Evolutionary conservation across 805 yeast genomes (phyloP).

Genomic region (Saturnispora mendoncae): DNA sequence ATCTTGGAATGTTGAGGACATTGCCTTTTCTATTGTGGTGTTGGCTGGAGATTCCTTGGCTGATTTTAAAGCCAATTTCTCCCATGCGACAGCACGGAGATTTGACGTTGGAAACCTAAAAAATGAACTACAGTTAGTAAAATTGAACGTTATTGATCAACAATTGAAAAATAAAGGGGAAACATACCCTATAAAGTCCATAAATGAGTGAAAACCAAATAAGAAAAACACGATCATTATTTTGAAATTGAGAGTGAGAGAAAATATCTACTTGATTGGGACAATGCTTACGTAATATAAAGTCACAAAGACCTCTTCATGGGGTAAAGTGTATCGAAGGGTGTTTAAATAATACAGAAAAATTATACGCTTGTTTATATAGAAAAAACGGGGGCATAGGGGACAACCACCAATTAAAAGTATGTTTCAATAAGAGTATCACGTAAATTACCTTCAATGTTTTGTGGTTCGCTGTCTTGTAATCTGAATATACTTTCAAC

Average conservation of each 20-base stretch:
- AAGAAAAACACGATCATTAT: too few species aligned
- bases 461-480: slow-evolving; percentile 84
- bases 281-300: too few species aligned
- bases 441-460: slow-evolving; percentile 76
- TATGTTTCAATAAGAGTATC: slow-evolving; percentile 90
- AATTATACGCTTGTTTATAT: slow-evolving; percentile 3
- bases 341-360: slow-evolving; percentile 1
- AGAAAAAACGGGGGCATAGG: neutral
- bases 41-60: slow-evolving; percentile 19
- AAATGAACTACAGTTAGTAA: slow-evolving; percentile 1
- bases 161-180: neutral
- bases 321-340: neutral
- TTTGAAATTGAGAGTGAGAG: too few species aligned
- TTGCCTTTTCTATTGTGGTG: slow-evolving; percentile 16
- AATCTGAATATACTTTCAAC: slow-evolving; percentile 92
- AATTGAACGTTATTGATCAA: neutral
- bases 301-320: too few species aligned
- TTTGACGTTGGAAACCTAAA: slow-evolving; percentile 29
- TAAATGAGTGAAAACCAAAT: too few species aligned
- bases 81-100: slow-evolving; percentile 31
- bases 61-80: slow-evolving; percentile 29
- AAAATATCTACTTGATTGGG: too few species aligned
- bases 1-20: slow-evolving; percentile 19
- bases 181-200: slow-evolving; percentile 22
- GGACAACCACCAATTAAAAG: slow-evolving; percentile 36